Percentiles rank a stretch among this genome's conserved stretches.
These are phyloP conservation scores for Myxozyma monticola DNA, from an alignment of 805 yeast species.

Conservation along the genomic window DNA sequence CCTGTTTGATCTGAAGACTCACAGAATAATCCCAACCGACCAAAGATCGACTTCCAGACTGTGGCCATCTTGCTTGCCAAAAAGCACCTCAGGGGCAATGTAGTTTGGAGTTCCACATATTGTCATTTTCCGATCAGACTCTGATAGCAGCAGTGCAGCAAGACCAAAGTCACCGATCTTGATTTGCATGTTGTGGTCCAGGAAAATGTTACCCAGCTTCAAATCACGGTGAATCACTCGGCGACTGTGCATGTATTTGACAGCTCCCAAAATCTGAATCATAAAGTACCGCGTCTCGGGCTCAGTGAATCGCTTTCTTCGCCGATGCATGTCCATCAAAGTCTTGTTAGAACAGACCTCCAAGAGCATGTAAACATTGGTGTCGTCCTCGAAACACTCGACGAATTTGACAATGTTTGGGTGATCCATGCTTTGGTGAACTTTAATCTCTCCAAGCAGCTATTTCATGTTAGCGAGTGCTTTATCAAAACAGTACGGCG, in stretches of 20 bases:
- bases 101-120: conserved; percentile 99
- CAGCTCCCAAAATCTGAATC: conserved; percentile 92
- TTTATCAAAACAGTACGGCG: no score
- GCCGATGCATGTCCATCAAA: conserved; percentile 84
- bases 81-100: conserved; percentile 95
- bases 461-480: conserved; percentile 42
- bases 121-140: conserved; percentile 78
- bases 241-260: conserved; percentile 86
- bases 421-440: conserved; percentile 87
- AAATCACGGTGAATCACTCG: conserved; percentile 94
- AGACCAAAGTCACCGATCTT: conserved; percentile 98
- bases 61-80: conserved; percentile 82
- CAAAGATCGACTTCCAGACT: conserved; percentile 94
- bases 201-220: conserved; percentile 92
- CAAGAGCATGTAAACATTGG: conserved; percentile 85
- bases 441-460: conserved; percentile 88
- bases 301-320: conserved; percentile 81
- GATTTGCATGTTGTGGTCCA: conserved; percentile 89
- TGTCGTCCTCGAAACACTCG: conserved; percentile 96
- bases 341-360: conserved; percentile 96
- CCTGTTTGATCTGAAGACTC: not conserved
- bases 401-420: conserved; percentile 87
- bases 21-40: conserved; percentile 97
- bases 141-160: conserved; percentile 84
- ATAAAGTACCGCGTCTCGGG: conserved; percentile 88